phyloP scores from a whole-genome alignment of 2,329 filamentous ascomycete species.

The Aspergillus aculeatinus region DNA sequence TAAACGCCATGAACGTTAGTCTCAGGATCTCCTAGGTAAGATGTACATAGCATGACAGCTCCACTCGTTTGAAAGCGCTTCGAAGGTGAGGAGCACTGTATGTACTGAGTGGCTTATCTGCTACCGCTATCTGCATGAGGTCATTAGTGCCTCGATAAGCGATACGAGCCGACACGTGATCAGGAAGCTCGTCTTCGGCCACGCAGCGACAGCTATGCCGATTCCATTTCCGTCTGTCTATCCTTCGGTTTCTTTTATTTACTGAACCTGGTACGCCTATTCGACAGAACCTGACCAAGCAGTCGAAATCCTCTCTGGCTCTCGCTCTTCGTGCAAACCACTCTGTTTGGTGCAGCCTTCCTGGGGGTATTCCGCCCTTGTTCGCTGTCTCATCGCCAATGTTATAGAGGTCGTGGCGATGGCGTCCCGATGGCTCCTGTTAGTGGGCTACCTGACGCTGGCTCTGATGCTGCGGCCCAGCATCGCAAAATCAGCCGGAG shows the following conservation, averaged over 20 bases:
- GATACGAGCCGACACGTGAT: slow-evolving; percentile 29
- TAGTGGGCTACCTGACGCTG: slow-evolving; percentile 53
- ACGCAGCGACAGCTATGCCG: slow-evolving; percentile 23
- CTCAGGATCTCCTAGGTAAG: too few relatives aligned
- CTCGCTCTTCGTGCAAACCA: neutral
- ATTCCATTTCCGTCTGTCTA: neutral
- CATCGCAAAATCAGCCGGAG: slow-evolving; percentile 56
- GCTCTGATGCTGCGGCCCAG: slow-evolving; percentile 43
- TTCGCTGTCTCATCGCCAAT: slow-evolving; percentile 26
- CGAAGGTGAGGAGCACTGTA: neutral
- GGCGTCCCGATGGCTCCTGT: slow-evolving; percentile 47
- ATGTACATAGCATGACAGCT: too few relatives aligned
- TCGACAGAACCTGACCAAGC: too few relatives aligned
- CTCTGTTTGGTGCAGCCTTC: neutral
- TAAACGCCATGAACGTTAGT: too few relatives aligned
- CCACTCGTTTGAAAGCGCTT: neutral
- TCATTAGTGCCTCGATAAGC: slow-evolving; percentile 21
- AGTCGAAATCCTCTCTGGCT: neutral
- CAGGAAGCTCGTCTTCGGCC: slow-evolving; percentile 28
- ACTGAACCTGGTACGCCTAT: too few relatives aligned
- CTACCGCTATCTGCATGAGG: neutral
- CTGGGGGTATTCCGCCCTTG: slow-evolving; percentile 2
- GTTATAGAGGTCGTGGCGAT: slow-evolving; percentile 33
- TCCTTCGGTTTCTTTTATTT: neutral
- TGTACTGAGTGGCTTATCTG: neutral